Evolutionary conservation across 345 rosid species (phyloP), one percentile per base, ranked within the genome.

Genomic region (Salix exigua): DNA sequence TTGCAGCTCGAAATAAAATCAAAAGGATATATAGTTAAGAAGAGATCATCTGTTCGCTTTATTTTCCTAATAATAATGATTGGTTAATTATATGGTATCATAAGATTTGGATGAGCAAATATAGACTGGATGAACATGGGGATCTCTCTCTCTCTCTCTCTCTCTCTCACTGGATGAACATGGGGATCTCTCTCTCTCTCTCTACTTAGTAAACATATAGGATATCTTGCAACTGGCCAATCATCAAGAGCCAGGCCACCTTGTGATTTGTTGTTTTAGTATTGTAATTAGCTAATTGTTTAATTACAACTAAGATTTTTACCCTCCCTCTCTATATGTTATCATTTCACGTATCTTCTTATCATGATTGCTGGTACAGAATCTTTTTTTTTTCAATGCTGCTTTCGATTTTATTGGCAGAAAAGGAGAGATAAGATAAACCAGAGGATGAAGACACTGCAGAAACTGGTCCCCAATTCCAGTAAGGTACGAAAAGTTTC

Each of bases 371-470:
- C 28, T 58, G 63, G 63, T 10, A 10, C 28, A 1, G 28, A 23
- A n/a, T n/a, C 28, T 1, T 55, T 9, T 58, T 9, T 58, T 23
- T 11, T 58, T 28, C 17, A 67, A 9, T 50, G 19, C 26, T 48
- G n/a, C 60, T 3, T 72, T 10, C 11, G 13, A 66, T 72, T 74
- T 42, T 55, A 16, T 48, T 74, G 75, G 60, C 92, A 96, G 99
- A 96, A 91, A 84, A 88, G 99, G 82, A 92, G 99, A 82, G 99
- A 96, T 68, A 93, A 96, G 89, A 96, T 96, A 75, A 96, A 96
- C 73, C 96, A 92, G 78, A 91, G 92, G 87, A 93, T 96, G 96
- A 96, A 89, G 91, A 92, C 97, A 21, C 87, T 96, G 79, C 99
- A 96, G 88, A 96, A 96, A 77, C 70, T 96, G 87, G 96, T 96